Percentiles rank a stretch among this genome's conserved stretches.
Conservation (phyloP, 495 filamentous ascomycete species). For the Tuber microsphaerosporum region DNA sequence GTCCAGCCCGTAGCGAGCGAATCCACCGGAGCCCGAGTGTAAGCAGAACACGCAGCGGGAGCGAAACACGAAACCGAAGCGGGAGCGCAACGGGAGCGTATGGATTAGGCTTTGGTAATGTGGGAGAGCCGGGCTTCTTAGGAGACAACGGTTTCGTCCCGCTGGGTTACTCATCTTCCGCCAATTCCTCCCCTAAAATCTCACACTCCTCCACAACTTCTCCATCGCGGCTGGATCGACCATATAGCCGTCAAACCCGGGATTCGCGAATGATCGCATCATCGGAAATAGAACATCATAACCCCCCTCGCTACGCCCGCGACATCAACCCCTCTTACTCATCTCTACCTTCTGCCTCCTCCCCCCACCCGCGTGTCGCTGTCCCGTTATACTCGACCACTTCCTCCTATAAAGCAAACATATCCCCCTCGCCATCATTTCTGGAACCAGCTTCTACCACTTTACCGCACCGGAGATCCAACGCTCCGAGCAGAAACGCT, state of each 20-base stretch:
- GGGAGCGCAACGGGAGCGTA: constrained; percentile 11
- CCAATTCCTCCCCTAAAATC: constrained; percentile 22
- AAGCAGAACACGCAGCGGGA: constrained; percentile 11
- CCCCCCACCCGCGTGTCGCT: constrained; percentile 6
- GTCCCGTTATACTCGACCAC: constrained; percentile 1
- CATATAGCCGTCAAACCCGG: constrained; percentile 16
- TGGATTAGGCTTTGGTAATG: neutral
- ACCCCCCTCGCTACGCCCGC: constrained; percentile 14
- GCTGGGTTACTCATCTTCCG: constrained; percentile 27
- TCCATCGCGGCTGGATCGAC: constrained; percentile 3
- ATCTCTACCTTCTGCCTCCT: constrained; percentile 1
- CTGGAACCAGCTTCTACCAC: constrained; percentile 15
- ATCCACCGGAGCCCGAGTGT: neutral
- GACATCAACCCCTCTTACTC: constrained; percentile 5
- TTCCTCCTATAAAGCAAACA: constrained; percentile 12
- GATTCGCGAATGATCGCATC: constrained; percentile 12
- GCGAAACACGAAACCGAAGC: constrained; percentile 15
- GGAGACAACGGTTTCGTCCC: constrained; percentile 19
- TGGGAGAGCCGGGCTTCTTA: constrained; percentile 23
- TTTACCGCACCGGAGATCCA: constrained; percentile 14
- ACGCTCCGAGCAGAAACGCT: neutral
- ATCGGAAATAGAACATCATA: constrained; percentile 5
- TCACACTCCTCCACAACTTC: constrained; percentile 16
- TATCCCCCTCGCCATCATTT: constrained; percentile 21
- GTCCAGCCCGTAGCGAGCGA: constrained; percentile 1